Evolutionary conservation across 2,329 filamentous ascomycete genomes (phyloP), one percentile per base, ranked within the genome.

Genomic region (Aspergillus proliferans): DNA sequence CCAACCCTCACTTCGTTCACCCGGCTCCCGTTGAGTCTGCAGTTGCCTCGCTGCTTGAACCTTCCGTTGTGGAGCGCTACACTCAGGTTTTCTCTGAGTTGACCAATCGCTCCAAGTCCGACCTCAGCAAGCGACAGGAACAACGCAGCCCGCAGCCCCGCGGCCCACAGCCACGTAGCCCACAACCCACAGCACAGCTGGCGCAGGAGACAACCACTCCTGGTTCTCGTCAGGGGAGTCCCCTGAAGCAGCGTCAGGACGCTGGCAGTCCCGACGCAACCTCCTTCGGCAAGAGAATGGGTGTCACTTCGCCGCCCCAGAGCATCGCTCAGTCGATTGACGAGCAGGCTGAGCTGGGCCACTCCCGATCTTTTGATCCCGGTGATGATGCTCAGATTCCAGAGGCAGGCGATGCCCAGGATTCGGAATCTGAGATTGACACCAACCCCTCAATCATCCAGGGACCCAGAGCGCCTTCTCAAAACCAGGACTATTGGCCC

Each of bases 1-100:
- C 84, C 9, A 95, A 88, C 58, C 85, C 89, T 2, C 79, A 88
- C 56, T 85, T 89, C 61, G 79, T 94, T 3, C 83, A 90, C 58
- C 84, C 82, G 2, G 64, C 83, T 30, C 88, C 81, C 2, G 84
- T 95, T 0, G 91, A 96, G 68, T 96, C 91, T 12, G 87, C 87
- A 8, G 91, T 97, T 9, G 92, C 92, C 6, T 96, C 91, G 14
- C 75, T 97, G 6, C 86, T 93, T 58, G 88, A 90, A 15, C 92
- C 89, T 0, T 94, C 89, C 2, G 80, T 85, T 10, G 65, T 95
- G 47, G 91, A 83, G 3, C 77, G 75, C 8, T 84, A 82, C 10
- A 76, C 74, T 28, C 71, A 72, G 21, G 74, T 71, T 24, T 63
- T 30, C 3, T 30, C 26, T 30, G 26, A 30, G 26, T 30, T 57